Conservation (phyloP, 2,329 filamentous ascomycete species). For the Gaeumannomyces tritici region DNA sequence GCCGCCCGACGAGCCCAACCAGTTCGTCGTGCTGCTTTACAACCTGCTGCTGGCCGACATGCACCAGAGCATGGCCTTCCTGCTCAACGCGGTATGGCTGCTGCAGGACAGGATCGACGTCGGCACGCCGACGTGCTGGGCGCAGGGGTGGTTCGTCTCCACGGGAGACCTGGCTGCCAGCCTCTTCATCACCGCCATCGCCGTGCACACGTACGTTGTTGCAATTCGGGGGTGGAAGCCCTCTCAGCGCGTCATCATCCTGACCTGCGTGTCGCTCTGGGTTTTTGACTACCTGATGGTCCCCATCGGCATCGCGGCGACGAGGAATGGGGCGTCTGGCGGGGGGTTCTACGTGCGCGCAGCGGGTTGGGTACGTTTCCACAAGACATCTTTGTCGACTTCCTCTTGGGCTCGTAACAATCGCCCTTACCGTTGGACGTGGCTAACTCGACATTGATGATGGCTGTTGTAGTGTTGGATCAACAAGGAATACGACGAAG, state of each 20-base stretch:
- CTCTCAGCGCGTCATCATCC: slow-evolving; percentile 31
- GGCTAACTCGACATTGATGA: background rate
- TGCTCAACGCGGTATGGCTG: slow-evolving; percentile 44
- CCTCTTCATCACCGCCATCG: slow-evolving; percentile 48
- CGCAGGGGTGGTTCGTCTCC: slow-evolving; percentile 49
- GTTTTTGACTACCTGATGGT: slow-evolving; percentile 36
- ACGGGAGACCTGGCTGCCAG: slow-evolving; percentile 47
- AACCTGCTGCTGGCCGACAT: slow-evolving; percentile 51
- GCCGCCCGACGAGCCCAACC: slow-evolving; percentile 25
- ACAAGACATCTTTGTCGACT: background rate
- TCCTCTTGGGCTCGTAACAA: background rate
- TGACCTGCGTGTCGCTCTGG: slow-evolving; percentile 34
- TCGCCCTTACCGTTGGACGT: background rate
- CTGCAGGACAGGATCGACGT: slow-evolving; percentile 36
- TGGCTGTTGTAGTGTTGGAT: slow-evolving; percentile 47
- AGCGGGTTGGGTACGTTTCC: slow-evolving; percentile 35
- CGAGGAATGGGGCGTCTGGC: slow-evolving; percentile 13
- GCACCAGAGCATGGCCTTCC: slow-evolving; percentile 44
- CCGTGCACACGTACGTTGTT: slow-evolving; percentile 45
- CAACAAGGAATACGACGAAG: slow-evolving; percentile 35
- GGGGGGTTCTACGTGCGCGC: slow-evolving; percentile 40
- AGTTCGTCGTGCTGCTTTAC: slow-evolving; percentile 50
- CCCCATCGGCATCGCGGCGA: slow-evolving; percentile 23
- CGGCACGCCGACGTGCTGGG: slow-evolving; percentile 34
- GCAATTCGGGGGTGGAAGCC: slow-evolving; percentile 40